Percentiles rank a stretch among this genome's conserved stretches.
phyloP scores from a whole-genome alignment of 441 rosid species.

The Pelargonium citronellum region DNA sequence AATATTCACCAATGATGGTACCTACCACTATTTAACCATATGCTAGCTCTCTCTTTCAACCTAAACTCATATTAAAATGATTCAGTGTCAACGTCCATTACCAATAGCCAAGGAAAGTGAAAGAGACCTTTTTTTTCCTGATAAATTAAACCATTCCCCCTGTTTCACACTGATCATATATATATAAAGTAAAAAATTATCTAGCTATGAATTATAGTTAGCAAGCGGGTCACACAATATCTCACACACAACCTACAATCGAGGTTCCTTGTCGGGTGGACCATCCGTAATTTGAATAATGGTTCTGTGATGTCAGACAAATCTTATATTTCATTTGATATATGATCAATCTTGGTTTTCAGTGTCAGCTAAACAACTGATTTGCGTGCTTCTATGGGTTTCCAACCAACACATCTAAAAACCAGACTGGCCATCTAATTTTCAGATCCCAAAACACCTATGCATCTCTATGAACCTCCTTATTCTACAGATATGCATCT shows the following conservation, averaged over 20 bases:
- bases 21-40: not conserved
- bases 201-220: slow-evolving; percentile 23
- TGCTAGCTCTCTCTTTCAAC: slow-evolving; percentile 23
- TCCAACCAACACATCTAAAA: slow-evolving; percentile 39
- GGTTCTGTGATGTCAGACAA: slow-evolving; percentile 31
- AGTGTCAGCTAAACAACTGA: slow-evolving; percentile 64
- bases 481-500: slow-evolving; percentile 14
- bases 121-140: slow-evolving; percentile 20
- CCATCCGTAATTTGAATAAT: slow-evolving; percentile 27
- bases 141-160: slow-evolving; percentile 18
- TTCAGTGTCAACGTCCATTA: slow-evolving; percentile 35
- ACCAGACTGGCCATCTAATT: slow-evolving; percentile 20
- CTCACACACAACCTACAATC: slow-evolving; percentile 26
- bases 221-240: slow-evolving; percentile 26
- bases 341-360: slow-evolving; percentile 16
- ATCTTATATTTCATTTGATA: slow-evolving; percentile 8
- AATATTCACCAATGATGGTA: not conserved
- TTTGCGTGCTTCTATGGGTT: slow-evolving; percentile 53
- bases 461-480: slow-evolving; percentile 17
- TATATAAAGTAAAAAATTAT: slow-evolving; percentile 12
- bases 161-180: slow-evolving; percentile 15
- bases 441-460: slow-evolving; percentile 18
- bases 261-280: slow-evolving; percentile 39
- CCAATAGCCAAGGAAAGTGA: slow-evolving; percentile 36
- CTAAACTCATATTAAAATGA: slow-evolving; percentile 29